Base-by-base conservation (phyloP, 192 early-diverging fungal species). In the Coemansia asiatica region DNA sequence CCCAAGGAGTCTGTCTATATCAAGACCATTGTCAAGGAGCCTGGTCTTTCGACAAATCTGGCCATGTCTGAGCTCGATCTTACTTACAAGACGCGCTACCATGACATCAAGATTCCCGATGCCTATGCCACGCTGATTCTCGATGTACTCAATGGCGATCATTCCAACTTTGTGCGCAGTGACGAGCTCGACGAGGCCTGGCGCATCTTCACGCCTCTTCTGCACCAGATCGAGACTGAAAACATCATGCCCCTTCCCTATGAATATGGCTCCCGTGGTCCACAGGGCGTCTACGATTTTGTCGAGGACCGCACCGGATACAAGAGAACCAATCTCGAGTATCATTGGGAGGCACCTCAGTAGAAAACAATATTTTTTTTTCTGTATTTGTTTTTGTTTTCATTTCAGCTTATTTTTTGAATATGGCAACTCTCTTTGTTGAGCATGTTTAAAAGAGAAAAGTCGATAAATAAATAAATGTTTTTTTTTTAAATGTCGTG, bases 1-100 rank as follows among this genome's bases (percentile, higher is more conserved):
- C 96, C 96, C 4, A 84, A 90, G 56, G 96, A 98, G 72, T 91
- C 95, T 4, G 87, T 97, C 9, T 97, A 97, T 72, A 89, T 96
- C 86, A 97, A 97, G 84, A 89, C 94, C 63, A 92, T 89, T 66
- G 95, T 93, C 86, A 97, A 97, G 73, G 85, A 88, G 51, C 95
- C 90, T 13, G 96, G 96, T 16, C 84, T 96, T 27, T 90, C 90
- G 15, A 85, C 86, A 66, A 83, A 87, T 54, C 85, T 90, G 48
- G 85, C 88, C 55, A 90, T 92, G 66, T 91, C 92, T 8, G 96
- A 98, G 72, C 85, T 98, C 18, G 95, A 98, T 74, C 81, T 98
- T 26, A 88, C 91, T 0, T 98, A 98, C 82, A 81, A 86, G 38
- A 86, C 87, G 47, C 89, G 96, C 35, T 98, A 94, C 78, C 83